phyloP scores from a whole-genome alignment of 1,284 basidiomycete species.

The Gymnopus androsaceus region DNA sequence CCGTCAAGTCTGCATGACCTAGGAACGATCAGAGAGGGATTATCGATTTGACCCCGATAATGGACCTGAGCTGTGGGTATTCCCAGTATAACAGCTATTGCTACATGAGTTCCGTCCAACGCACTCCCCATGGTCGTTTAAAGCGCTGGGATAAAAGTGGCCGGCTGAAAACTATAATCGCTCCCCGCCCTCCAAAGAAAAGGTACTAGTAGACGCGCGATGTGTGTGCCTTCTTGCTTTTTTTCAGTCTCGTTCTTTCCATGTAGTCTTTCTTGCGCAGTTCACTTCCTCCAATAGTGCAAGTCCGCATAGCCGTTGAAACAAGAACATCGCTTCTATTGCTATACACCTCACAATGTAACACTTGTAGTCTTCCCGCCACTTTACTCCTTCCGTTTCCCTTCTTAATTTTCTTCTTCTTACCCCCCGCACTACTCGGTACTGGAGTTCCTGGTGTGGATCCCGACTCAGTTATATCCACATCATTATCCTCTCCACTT shows the following conservation, averaged over 20 bases:
- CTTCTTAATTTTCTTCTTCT: not conserved
- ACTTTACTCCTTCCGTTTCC: not conserved
- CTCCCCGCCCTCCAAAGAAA: slow-evolving; percentile 61
- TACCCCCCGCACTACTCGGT: not conserved
- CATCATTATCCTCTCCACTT: not conserved
- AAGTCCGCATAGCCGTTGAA: too few relatives aligned
- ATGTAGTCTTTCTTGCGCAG: not conserved
- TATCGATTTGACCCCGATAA: too few relatives aligned
- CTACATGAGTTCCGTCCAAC: too few relatives aligned
- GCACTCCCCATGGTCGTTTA: too few relatives aligned
- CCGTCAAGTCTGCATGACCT: slow-evolving; percentile 93
- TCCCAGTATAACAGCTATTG: too few relatives aligned
- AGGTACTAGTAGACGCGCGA: slow-evolving; percentile 77
- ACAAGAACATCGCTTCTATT: too few relatives aligned
- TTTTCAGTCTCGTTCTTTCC: slow-evolving; percentile 14
- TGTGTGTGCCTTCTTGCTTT: slow-evolving; percentile 66
- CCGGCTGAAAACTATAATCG: slow-evolving; percentile 87
- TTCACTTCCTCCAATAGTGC: too few relatives aligned
- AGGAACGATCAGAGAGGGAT: slow-evolving; percentile 16
- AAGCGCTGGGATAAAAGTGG: slow-evolving; percentile 88
- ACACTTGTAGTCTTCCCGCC: too few relatives aligned
- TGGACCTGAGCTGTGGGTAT: too few relatives aligned
- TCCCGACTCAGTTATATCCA: not conserved
- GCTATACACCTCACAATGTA: too few relatives aligned
- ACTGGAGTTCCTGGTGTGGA: not conserved